These are phyloP conservation scores for Canavalia gladiata DNA, from an alignment of 306 rosid species.

Conservation along the genomic window DNA sequence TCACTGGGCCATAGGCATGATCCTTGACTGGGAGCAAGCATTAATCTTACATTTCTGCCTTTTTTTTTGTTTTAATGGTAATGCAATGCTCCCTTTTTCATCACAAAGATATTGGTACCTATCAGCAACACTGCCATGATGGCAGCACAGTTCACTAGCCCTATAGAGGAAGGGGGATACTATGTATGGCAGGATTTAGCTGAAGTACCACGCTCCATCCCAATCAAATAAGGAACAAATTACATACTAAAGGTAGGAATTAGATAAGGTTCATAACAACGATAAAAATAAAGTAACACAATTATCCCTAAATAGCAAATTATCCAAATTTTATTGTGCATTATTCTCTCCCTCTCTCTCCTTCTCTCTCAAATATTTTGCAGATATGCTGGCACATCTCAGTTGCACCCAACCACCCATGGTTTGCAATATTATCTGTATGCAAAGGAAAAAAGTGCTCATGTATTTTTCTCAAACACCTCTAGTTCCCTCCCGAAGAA, in stretches of 20 bases:
- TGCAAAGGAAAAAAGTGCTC: not conserved
- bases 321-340: not conserved
- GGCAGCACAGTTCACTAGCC: too few relatives aligned
- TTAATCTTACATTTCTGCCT: too few relatives aligned
- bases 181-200: too few relatives aligned
- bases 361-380: not conserved
- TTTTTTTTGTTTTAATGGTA: too few relatives aligned
- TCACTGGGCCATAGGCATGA: too few relatives aligned
- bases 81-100: too few relatives aligned
- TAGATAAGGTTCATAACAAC: too few relatives aligned
- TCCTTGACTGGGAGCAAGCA: too few relatives aligned
- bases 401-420: not conserved
- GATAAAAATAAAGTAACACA: conserved; percentile 9
- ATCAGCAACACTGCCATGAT: too few relatives aligned
- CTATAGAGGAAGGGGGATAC: too few relatives aligned
- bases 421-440: not conserved
- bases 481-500: not conserved
- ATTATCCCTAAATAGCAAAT: not conserved
- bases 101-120: too few relatives aligned
- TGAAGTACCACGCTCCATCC: not conserved
- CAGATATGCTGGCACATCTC: not conserved
- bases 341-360: too few relatives aligned
- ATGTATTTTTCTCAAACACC: conserved; percentile 8
- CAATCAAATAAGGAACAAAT: not conserved
- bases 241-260: not conserved